Evolutionary conservation across 1,139 yeast species (phyloP).

Genomic region (Zygosaccharomyces pseudobailii): DNA sequence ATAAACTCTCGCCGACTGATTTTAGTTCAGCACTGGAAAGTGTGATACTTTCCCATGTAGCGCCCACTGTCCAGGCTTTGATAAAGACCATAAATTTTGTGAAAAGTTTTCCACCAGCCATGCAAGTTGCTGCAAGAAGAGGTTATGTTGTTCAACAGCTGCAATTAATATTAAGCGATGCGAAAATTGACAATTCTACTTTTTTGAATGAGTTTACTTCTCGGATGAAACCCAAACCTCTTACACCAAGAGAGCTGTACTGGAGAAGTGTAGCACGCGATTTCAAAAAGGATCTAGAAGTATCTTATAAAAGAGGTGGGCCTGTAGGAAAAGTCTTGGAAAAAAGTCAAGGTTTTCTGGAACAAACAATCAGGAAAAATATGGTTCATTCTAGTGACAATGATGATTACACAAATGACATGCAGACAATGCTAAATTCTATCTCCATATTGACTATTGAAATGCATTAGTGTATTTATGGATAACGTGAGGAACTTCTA

Average conservation of each 20-base stretch:
- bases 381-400: constrained; percentile 30
- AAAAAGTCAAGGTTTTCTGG: constrained; percentile 45
- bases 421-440: constrained; percentile 23
- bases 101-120: constrained; percentile 21
- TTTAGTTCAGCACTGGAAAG: constrained; percentile 29
- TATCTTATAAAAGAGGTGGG: constrained; percentile 69
- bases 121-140: constrained; percentile 19
- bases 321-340: constrained; percentile 66
- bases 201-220: constrained; percentile 19
- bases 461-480: not conserved
- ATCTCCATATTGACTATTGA: constrained; percentile 15
- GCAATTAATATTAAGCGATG: constrained; percentile 18
- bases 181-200: constrained; percentile 16
- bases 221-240: constrained; percentile 15
- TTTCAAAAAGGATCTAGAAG: constrained; percentile 58
- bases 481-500: constrained; percentile 16
- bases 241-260: constrained; percentile 19
- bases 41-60: constrained; percentile 29
- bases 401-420: constrained; percentile 12
- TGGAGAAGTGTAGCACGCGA: constrained; percentile 50
- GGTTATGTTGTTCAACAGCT: constrained; percentile 16
- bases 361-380: constrained; percentile 39
- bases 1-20: constrained; percentile 23
- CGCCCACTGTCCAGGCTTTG: constrained; percentile 25
- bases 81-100: constrained; percentile 29